Evolutionary conservation across 1,139 yeast species (phyloP), one percentile per base, ranked within the genome.

Genomic region (Williopsis jadinii): DNA sequence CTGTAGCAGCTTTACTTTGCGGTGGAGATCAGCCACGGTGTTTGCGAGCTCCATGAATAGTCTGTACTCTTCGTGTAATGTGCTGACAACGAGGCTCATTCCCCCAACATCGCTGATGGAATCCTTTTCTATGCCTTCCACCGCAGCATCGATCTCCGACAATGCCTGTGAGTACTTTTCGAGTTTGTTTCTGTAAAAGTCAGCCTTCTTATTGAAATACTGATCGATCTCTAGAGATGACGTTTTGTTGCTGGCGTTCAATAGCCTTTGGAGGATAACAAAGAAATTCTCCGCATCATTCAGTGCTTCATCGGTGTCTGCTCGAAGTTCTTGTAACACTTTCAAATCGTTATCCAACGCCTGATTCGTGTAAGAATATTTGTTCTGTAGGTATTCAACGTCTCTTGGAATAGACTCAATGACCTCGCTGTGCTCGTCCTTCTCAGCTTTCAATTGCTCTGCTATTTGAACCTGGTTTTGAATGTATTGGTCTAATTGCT

Each of bases 21-120:
- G 88, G 63, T 92, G 97, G 41, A 87, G 66, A 55, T 84, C 95
- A 2, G 97, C 97, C 56, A 90, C 81, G 30, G 80, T 75, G 62
- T 88, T 95, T 44, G 96, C 90, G 40, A 88, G 71, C 54, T 88
- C 95, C 90, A 92, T 85, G 62, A 90, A 90, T 49, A 90, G 69
- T 42, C 73, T 70, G 61, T 87, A 87, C 63, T 90, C 97, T 52
- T 84, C 87, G 51, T 81, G 79, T 29, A 92, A 71, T 0, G 95
- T 84, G 37, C 71, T 71, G 28, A 82, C 72, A 19, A 84, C 70
- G 50, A 68, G 70, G 45, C 73, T 73, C 43, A 82, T 67, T 14
- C 77, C 77, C 36, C 75, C 76, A 44, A 69, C 65, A 9, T 74
- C 73, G 48, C 73, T 68, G 45, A 67, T 62, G 48, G 72, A 62